phyloP scores from a whole-genome alignment of 495 filamentous ascomycete species.

The Aspergillus affinis region DNA sequence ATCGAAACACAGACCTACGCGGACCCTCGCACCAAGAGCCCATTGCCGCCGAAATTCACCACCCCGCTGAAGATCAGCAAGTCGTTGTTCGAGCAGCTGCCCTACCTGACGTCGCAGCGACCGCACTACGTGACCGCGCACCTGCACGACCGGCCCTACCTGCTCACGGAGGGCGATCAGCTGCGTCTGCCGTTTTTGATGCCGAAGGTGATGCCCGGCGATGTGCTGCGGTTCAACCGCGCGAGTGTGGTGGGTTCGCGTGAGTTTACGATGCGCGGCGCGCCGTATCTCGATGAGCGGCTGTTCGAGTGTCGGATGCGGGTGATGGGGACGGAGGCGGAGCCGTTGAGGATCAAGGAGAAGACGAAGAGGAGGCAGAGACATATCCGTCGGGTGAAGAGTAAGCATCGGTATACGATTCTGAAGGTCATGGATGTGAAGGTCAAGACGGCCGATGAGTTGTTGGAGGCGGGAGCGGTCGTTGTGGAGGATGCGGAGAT shows the following conservation, averaged over 20 bases:
- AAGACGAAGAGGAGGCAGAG: constrained; percentile 92
- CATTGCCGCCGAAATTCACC: constrained; percentile 36
- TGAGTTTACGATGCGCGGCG: constrained; percentile 84
- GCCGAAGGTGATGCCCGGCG: constrained; percentile 77
- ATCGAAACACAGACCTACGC: constrained; percentile 11
- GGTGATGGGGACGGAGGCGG: constrained; percentile 82
- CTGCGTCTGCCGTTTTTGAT: constrained; percentile 95
- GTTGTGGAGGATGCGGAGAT: constrained; percentile 33
- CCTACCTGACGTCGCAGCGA: constrained; percentile 73
- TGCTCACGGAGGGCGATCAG: constrained; percentile 81
- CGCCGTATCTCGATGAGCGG: constrained; percentile 73
- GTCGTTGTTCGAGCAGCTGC: constrained; percentile 67
- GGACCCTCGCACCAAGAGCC: constrained; percentile 24
- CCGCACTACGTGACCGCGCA: constrained; percentile 84
- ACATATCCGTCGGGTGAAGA: constrained; percentile 67
- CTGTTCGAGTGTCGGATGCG: constrained; percentile 82
- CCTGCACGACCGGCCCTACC: constrained; percentile 86
- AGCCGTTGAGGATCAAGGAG: constrained; percentile 82
- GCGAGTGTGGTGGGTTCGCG: constrained; percentile 77
- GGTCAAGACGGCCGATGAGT: constrained; percentile 62
- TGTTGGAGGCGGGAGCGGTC: constrained; percentile 44
- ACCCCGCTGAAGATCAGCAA: constrained; percentile 46
- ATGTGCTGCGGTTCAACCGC: constrained; percentile 81
- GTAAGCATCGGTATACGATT: constrained; percentile 87
- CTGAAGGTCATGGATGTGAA: constrained; percentile 78